Base-by-base conservation (phyloP, 106 monocot genomes). In the Dioscorea dumetorum region DNA sequence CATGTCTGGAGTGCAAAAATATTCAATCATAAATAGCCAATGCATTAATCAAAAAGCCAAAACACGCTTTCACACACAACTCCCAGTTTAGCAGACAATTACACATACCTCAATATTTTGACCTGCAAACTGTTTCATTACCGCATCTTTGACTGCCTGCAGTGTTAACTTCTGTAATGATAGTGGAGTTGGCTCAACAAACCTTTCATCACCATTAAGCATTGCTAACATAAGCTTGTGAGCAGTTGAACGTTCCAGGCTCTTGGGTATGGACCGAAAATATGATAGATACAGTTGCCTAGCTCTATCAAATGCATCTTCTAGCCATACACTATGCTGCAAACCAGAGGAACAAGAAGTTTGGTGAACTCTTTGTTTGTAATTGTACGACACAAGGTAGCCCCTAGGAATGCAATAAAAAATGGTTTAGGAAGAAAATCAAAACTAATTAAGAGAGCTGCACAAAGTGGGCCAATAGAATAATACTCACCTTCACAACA, bases 231-330 rank as follows among this genome's bases (percentile, higher is more conserved):
- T 99, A 59, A 99, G 89, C 70, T 86, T 99, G 74, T 88, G 90
- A 57, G 97, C 97, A 32, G 92, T 92, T 70, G 92, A 89, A 18
- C 97, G 97, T 68, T 99, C 97, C 61, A 99, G 78, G 69, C 97
- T 99, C 82, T 93, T 99, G 49, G 92, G 88, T 67, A 99, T 99
- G 17, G 97, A 93, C 33, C 97, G 89, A 70, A 93, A 99, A 70
- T 81, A 90, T 57, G 97, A 99, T 22, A 99, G 71, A 75, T 99
- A 99, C 22, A 93, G 65, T 65, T 99, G 92, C 64, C 76, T 86
- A 19, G 97, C 87, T 78, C 97, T 89, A 24, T 99, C 92, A 83
- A 99, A 99, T 73, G 97, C 92, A 87, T 99, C 97, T 86, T 93
- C 97, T 60, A 90, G 64, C 97, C 97, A 99, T 59, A 92, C 85